Base-by-base conservation (phyloP, 169 alveolate genomes). In the Miamiensis avidus region DNA sequence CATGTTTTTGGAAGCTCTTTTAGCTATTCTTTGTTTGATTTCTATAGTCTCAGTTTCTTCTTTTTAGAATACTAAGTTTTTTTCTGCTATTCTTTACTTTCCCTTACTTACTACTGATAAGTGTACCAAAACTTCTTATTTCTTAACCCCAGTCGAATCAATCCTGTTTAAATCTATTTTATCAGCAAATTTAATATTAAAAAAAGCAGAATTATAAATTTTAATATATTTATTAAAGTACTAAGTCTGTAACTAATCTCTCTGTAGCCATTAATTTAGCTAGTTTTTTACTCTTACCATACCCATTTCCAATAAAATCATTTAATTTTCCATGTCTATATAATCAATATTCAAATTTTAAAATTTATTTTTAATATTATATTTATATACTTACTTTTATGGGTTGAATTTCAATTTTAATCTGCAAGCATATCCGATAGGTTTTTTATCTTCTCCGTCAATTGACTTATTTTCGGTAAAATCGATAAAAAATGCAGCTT, bases 221-320 rank as follows among this genome's bases (percentile, higher is more conserved):
- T 49, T 11, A 49, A 49, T 49, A 11, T 49, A 20, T 11, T 49
- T 11, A 49, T 49, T 49, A 49, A 11, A 11, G 4, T 49, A 49
- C 69, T 34, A 77, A 34, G 33, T 77, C 82, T 29, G 64, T 69
- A 6, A 77, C 82, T 34, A 77, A 33, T 77, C 82, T 77, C n/a
- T 77, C 82, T 27, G 64, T 33, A 31, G 82, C 82, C 82, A 77
- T 77, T 33, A 64, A 32, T n/a, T 77, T 77, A 0, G 82, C 82
- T 33, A 28, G 33, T 77, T 77, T 27, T 33, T 77, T 77, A 33
- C 82, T 77, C 33, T 77, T 77, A 20, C 82, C 82, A 33, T 33
- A 77, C 25, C 82, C 82, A 27, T 33, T 33, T 0, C 74, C 82
- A 31, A 77, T 31, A 29, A 77, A 77, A 33, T 77, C 82, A 77